Percentiles rank a stretch among this genome's conserved stretches.
Conservation (phyloP, 2,329 filamentous ascomycete species). For the Botrytis fabae region DNA sequence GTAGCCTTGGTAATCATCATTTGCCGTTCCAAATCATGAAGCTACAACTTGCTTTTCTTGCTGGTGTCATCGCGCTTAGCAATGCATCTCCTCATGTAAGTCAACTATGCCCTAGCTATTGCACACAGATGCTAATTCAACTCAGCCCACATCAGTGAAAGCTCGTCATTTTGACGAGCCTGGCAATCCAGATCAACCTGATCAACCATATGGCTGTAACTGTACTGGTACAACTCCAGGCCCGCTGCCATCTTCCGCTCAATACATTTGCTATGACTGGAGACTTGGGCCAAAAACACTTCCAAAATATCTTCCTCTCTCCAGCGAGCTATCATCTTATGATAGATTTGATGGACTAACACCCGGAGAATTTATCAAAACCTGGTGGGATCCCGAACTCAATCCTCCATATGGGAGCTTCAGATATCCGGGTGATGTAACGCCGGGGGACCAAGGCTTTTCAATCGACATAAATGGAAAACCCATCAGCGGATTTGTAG, state of each 20-base stretch:
- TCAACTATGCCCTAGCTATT: neutral
- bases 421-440: neutral
- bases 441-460: constrained; percentile 7
- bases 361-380: constrained; percentile 12
- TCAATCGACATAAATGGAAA: constrained; percentile 3
- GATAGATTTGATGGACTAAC: constrained; percentile 17
- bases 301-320: constrained; percentile 10
- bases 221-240: constrained; percentile 18
- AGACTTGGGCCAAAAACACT: constrained; percentile 17
- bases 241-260: neutral
- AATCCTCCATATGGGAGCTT: neutral
- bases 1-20: neutral
- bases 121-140: neutral
- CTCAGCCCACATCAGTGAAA: neutral
- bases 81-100: constrained; percentile 18
- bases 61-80: constrained; percentile 11
- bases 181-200: neutral
- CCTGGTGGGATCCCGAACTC: constrained; percentile 1
- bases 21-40: neutral
- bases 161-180: neutral
- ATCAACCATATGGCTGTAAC: constrained; percentile 1
- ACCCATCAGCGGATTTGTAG: constrained; percentile 13
- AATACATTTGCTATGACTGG: constrained; percentile 14
- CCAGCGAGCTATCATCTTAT: constrained; percentile 19
- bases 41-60: neutral